Conservation (phyloP, 2,329 filamentous ascomycete species). For the Madurella mycetomatis region DNA sequence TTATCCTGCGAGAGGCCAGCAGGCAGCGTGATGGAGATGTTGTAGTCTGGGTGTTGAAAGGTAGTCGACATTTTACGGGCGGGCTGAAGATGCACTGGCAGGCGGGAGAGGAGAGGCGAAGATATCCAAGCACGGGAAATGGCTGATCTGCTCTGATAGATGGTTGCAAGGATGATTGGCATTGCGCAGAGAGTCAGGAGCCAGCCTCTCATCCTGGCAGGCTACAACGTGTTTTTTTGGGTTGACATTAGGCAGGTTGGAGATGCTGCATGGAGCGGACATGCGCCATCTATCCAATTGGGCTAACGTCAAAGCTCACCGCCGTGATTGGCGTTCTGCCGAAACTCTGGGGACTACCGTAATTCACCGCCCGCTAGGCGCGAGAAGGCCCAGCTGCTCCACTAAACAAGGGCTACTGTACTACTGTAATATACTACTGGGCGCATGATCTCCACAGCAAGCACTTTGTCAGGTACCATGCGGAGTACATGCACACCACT, state of each 20-base stretch:
- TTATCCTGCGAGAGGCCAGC: constrained; percentile 42
- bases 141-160: constrained; percentile 14
- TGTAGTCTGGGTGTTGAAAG: constrained; percentile 36
- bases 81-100: not conserved
- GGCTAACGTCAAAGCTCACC: no score
- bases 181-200: constrained; percentile 7
- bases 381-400: no score
- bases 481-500: no score
- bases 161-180: constrained; percentile 9
- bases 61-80: constrained; percentile 36
- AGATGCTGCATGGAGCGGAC: no score
- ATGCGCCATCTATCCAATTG: no score
- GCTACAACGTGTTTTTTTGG: not conserved
- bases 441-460: no score
- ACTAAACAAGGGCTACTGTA: no score
- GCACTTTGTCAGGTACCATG: no score
- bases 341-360: no score
- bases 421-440: no score
- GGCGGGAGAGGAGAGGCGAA: constrained; percentile 7
- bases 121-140: constrained; percentile 19
- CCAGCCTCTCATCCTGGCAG: not conserved
- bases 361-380: no score
- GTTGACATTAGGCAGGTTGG: not conserved
- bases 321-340: no score
- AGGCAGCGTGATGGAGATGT: constrained; percentile 41